phyloP scores from a whole-genome alignment of 1,139 yeast species.

The Geotrichum histeridarum region DNA sequence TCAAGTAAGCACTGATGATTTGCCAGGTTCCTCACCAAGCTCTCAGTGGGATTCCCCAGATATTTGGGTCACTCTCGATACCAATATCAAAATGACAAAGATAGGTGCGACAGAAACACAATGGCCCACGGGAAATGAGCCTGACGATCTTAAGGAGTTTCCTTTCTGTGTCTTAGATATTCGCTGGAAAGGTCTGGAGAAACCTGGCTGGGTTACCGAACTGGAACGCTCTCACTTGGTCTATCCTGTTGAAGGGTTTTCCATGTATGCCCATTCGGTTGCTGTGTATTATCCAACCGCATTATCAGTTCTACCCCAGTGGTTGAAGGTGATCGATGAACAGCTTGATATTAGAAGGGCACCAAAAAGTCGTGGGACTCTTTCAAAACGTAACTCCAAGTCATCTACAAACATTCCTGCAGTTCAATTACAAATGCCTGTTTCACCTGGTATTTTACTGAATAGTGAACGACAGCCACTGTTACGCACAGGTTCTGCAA shows the following conservation, averaged over 20 bases:
- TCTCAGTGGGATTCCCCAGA: slow-evolving; percentile 24
- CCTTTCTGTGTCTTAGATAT: slow-evolving; percentile 49
- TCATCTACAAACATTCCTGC: slow-evolving; percentile 4
- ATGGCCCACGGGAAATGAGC: slow-evolving; percentile 28
- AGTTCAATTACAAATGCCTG: slow-evolving; percentile 1
- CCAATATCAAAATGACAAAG: slow-evolving; percentile 43
- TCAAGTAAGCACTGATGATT: slow-evolving; percentile 17
- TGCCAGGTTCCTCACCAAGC: slow-evolving; percentile 15
- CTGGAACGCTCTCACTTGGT: slow-evolving; percentile 40
- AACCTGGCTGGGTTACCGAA: slow-evolving; percentile 39
- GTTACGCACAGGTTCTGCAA: slow-evolving; percentile 4
- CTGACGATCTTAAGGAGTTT: slow-evolving; percentile 33
- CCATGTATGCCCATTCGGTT: slow-evolving; percentile 36
- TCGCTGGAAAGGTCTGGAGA: slow-evolving; percentile 41
- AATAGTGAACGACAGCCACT: slow-evolving; percentile 17
- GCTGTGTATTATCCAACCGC: slow-evolving; percentile 17
- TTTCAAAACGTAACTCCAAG: slow-evolving; percentile 7
- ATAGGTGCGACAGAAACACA: slow-evolving; percentile 23
- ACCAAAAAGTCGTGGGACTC: slow-evolving; percentile 21
- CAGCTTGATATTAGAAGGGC: slow-evolving; percentile 36
- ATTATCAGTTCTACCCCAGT: slow-evolving; percentile 34
- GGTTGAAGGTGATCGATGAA: slow-evolving; percentile 35
- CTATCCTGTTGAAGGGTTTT: slow-evolving; percentile 35
- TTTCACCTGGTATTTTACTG: slow-evolving; percentile 14
- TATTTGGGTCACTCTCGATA: slow-evolving; percentile 45